Evolutionary conservation across 2,329 filamentous ascomycete species (phyloP).

Genomic region (Triangularia setosa): DNA sequence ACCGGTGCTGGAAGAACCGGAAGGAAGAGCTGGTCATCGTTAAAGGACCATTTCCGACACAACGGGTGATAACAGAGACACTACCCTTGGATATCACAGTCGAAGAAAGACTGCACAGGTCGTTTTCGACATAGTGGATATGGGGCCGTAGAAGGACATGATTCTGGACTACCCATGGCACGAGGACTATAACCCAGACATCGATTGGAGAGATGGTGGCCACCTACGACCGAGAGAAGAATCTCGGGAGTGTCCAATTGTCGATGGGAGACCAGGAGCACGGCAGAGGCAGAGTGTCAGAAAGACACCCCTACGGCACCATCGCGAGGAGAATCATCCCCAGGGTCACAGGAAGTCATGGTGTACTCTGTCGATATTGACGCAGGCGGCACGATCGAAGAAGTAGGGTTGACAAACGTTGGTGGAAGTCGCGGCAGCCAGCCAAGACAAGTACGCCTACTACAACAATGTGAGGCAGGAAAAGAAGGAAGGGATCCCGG

Average conservation of each 20-base stretch:
- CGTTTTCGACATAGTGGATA: slow-evolving; percentile 4
- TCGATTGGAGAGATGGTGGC: slow-evolving; percentile 10
- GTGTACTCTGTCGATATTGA: too few relatives aligned
- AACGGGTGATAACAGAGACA: background rate
- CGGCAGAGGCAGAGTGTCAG: background rate
- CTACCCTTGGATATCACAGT: slow-evolving; percentile 1
- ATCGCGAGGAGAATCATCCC: background rate
- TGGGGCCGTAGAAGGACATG: slow-evolving; percentile 4
- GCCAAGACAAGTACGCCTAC: too few relatives aligned
- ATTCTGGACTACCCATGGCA: slow-evolving; percentile 4
- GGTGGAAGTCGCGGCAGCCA: background rate
- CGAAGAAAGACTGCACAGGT: background rate
- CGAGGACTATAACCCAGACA: slow-evolving; percentile 4
- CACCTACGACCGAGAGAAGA: background rate
- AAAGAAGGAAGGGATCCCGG: background rate
- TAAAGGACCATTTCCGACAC: background rate
- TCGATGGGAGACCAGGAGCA: too few relatives aligned
- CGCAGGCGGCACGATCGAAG: background rate
- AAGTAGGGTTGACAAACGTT: background rate
- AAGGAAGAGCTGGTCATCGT: background rate
- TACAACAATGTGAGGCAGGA: background rate
- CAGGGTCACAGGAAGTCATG: background rate
- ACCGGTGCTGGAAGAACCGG: too few relatives aligned
- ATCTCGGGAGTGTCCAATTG: background rate
- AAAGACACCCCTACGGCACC: background rate